These are phyloP conservation scores for Glycine latifolia DNA, from an alignment of 306 rosid genomes.

Conservation along the genomic window DNA sequence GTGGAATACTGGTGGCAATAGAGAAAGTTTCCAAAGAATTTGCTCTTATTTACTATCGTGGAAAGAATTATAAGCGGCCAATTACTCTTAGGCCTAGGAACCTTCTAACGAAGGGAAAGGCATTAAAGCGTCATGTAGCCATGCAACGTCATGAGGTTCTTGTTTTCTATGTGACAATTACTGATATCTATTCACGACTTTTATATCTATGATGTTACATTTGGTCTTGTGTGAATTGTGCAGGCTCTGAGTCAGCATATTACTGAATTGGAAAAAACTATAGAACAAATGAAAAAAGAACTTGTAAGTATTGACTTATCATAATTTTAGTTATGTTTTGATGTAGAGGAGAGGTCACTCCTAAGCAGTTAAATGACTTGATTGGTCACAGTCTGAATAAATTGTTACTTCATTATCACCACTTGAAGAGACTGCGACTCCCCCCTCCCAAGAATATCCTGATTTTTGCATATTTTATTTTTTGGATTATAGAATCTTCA, in stretches of 20 bases:
- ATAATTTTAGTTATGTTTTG: neutral
- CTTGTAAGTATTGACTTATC: slow-evolving; percentile 67
- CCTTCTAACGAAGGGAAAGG: slow-evolving; percentile 92
- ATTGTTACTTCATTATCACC: neutral
- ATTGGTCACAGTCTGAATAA: slow-evolving; percentile 5
- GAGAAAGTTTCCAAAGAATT: slow-evolving; percentile 87
- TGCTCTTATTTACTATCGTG: slow-evolving; percentile 92
- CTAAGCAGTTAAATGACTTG: slow-evolving; percentile 6
- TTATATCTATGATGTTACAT: slow-evolving; percentile 36
- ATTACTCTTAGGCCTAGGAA: slow-evolving; percentile 90
- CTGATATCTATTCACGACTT: slow-evolving; percentile 35
- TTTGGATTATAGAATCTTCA: neutral
- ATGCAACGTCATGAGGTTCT: slow-evolving; percentile 98
- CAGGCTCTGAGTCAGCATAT: slow-evolving; percentile 98
- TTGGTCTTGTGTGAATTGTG: slow-evolving; percentile 53
- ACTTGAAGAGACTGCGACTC: neutral
- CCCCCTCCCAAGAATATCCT: neutral
- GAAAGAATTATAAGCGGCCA: slow-evolving; percentile 94
- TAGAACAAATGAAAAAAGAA: slow-evolving; percentile 75
- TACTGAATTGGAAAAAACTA: slow-evolving; percentile 76
- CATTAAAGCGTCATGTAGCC: slow-evolving; percentile 92
- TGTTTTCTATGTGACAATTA: slow-evolving; percentile 8
- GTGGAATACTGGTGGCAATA: slow-evolving; percentile 95
- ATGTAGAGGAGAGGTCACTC: slow-evolving; percentile 16
- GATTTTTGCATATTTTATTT: slow-evolving; percentile 16